A percentile compares a stretch with the other conserved stretches of the same genome.
Conservation (phyloP, 2,329 filamentous ascomycete genomes). For the Cercospora canescens region DNA sequence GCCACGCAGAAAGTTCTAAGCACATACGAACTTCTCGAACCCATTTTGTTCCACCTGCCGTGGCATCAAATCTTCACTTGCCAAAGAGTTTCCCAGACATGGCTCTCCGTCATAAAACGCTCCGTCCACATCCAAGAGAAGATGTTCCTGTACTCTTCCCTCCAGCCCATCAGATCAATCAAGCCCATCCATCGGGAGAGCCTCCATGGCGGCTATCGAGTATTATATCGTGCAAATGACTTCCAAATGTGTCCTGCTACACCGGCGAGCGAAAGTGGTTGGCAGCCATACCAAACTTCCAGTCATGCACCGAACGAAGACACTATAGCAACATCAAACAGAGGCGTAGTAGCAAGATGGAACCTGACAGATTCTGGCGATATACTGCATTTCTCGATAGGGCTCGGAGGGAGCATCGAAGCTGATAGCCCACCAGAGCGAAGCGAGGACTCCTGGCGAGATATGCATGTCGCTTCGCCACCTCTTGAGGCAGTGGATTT, state of each 20-base stretch:
- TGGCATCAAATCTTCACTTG: conserved; percentile 7
- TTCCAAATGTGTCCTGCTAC: not conserved
- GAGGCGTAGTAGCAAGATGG: not conserved
- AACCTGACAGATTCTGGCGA: not conserved
- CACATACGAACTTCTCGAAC: conserved; percentile 18
- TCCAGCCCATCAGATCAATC: not conserved
- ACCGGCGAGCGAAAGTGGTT: not conserved
- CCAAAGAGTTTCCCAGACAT: conserved; percentile 9
- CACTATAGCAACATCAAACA: not conserved
- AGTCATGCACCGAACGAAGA: not conserved
- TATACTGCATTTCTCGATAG: conserved; percentile 11
- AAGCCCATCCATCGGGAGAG: not conserved
- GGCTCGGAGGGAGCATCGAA: conserved; percentile 5
- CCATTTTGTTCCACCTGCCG: conserved; percentile 9
- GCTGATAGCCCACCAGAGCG: not conserved
- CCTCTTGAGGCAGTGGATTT: conserved; percentile 10
- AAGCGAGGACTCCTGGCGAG: conserved; percentile 1
- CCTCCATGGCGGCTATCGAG: not conserved
- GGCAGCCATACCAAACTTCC: not conserved
- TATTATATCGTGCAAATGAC: not conserved
- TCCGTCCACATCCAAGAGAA: conserved; percentile 10
- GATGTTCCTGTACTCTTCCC: conserved; percentile 1
- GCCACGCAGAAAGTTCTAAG: conserved; percentile 2
- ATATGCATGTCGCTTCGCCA: conserved; percentile 14
- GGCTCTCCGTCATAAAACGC: conserved; percentile 8